Base-by-base conservation (phyloP, 2,329 filamentous ascomycete species). In the Penicillium sp. region DNA sequence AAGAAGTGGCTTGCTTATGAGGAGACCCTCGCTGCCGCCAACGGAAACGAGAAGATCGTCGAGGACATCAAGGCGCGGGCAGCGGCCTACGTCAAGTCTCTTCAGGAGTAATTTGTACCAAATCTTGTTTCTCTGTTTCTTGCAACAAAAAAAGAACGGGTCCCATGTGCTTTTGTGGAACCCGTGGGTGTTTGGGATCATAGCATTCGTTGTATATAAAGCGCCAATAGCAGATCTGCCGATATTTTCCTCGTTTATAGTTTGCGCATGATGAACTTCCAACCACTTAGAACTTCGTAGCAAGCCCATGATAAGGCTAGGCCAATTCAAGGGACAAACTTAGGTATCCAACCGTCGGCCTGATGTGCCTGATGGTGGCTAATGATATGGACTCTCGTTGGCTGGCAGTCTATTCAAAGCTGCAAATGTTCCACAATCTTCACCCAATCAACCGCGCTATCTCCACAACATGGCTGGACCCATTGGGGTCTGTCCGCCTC, bases 1-100 rank as follows among this genome's bases (percentile, higher is more conserved):
- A 91, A 91, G 78, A 85, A 90, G 66, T 99, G 95, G 95, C 85
- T 89, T 56, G 86, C 89, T 65, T 98, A 92, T 85, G 95, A 99
- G 80, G 87, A 89, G 77, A 84, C 83, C 72, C 78, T 75, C 25
- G 72, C 67, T 21, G 65, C 66, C 31, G 65, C 64, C 16, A 72
- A 85, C 57, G 91, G 90, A 2, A 85, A 88, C 69, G 79, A 82
- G 61, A 91, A 90, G 80, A 85, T 83, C 65, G 81, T 86, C 49
- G 89, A 91, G 71, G 84, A 82, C 65, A 90, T 92, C 47, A 87
- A 86, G 71, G 87, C 84, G 19, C 82, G 86, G 72, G 90, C 90
- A 51, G 83, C 82, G 68, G 87, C 89, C 70, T 93, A 88, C 83
- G 87, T 88, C 42, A 85, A 73, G 65, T 70, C 74, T 60, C 60